phyloP scores from a whole-genome alignment of 139 green algal genomes.

The Tetradesmus obliquus region DNA sequence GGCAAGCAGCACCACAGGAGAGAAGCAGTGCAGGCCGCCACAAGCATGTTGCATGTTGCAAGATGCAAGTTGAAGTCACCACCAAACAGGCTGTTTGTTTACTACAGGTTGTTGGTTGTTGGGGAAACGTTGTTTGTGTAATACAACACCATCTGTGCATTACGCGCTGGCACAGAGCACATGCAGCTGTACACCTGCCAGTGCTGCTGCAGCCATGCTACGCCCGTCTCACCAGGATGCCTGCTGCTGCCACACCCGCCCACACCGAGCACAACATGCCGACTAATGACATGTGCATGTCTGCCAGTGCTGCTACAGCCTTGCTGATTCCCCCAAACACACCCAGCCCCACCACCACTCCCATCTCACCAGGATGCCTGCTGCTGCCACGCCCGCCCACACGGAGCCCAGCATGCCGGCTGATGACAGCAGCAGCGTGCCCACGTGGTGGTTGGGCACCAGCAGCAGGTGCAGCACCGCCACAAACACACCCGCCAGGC shows the following conservation, averaged over 20 bases:
- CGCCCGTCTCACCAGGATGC: neutral
- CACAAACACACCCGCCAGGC: conserved; percentile 38
- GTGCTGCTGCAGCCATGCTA: neutral
- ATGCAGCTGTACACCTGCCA: too few species aligned
- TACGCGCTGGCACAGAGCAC: too few species aligned
- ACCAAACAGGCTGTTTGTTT: too few species aligned
- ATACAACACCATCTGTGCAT: too few species aligned
- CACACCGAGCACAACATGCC: conserved; percentile 15
- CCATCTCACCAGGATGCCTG: conserved; percentile 26
- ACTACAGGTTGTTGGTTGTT: too few species aligned
- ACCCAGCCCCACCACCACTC: neutral
- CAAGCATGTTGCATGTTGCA: too few species aligned
- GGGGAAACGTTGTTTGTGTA: too few species aligned
- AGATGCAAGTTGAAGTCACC: too few species aligned
- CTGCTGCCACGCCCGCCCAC: neutral
- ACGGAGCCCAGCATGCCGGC: conserved; percentile 18
- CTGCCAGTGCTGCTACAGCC: neutral
- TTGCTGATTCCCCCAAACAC: neutral
- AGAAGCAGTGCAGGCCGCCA: too few species aligned
- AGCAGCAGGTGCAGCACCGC: conserved; percentile 41
- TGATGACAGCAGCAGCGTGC: conserved; percentile 29
- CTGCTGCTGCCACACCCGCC: conserved; percentile 4
- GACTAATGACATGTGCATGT: neutral
- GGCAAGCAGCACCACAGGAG: neutral
- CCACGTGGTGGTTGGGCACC: conserved; percentile 14